A percentile compares a stretch with the other conserved stretches of the same genome.
phyloP scores from a whole-genome alignment of 176 grass and related monocot species.

The Canna indica region DNA sequence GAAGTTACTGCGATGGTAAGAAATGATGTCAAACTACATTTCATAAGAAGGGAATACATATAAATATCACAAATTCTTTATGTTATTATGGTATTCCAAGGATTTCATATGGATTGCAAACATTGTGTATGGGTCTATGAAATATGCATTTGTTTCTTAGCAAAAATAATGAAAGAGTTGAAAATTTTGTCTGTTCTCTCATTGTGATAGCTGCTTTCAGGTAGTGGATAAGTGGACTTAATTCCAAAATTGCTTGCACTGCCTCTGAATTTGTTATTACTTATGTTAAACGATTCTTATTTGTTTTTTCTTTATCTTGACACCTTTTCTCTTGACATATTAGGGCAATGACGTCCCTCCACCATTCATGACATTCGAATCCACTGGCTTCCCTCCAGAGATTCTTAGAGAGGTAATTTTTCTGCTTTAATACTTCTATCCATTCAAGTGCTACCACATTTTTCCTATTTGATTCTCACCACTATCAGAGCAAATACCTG shows the following conservation, averaged over 20 bases:
- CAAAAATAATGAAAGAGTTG: not conserved
- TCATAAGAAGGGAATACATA: not conserved
- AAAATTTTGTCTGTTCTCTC: not conserved
- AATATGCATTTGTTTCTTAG: constrained; percentile 1
- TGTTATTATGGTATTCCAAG: not conserved
- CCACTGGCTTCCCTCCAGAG: constrained; percentile 89
- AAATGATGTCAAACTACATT: not conserved
- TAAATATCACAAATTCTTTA: not conserved
- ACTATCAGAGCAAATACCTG: not conserved
- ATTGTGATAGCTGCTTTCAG: not conserved
- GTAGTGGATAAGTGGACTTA: not conserved
- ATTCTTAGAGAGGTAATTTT: constrained; percentile 85
- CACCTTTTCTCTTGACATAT: constrained; percentile 11
- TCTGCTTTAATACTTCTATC: constrained; percentile 11
- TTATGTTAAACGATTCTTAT: constrained; percentile 20
- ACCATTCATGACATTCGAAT: constrained; percentile 99
- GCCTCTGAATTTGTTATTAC: constrained; percentile 19
- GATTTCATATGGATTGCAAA: not conserved
- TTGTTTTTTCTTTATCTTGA: constrained; percentile 23
- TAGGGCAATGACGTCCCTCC: constrained; percentile 88
- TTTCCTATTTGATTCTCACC: not conserved
- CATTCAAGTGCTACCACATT: not conserved
- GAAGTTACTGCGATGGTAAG: constrained; percentile 90
- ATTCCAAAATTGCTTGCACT: not conserved
- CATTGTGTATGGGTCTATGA: not conserved